These are phyloP conservation scores for Backusella psychrophila DNA, from an alignment of 192 early-diverging fungal genomes.

Conservation along the genomic window DNA sequence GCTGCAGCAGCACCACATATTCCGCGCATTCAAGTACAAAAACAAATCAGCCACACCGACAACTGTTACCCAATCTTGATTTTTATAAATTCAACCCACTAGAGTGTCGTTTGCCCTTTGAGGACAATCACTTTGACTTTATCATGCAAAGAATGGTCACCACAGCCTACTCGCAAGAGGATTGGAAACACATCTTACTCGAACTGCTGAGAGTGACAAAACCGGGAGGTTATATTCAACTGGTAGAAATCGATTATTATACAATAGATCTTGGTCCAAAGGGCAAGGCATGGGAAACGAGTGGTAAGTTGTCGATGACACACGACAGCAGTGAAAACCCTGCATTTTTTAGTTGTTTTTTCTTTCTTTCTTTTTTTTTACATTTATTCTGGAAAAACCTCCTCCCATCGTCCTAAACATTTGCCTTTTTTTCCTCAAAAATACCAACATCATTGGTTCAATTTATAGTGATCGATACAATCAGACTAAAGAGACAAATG, in stretches of 20 bases:
- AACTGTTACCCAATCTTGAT: slow-evolving; percentile 14
- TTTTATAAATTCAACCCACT: slow-evolving; percentile 6
- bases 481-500: not conserved
- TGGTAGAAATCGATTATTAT: slow-evolving; percentile 29
- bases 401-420: no score
- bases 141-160: slow-evolving; percentile 13
- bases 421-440: not conserved
- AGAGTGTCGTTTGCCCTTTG: slow-evolving; percentile 7
- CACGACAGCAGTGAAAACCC: no score
- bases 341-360: no score
- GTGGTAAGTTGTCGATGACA: not conserved
- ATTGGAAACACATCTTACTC: slow-evolving; percentile 7
- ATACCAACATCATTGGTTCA: not conserved
- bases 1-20: not conserved
- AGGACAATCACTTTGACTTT: slow-evolving; percentile 24
- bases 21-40: not conserved
- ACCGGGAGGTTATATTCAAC: slow-evolving; percentile 36
- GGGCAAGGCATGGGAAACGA: slow-evolving; percentile 4
- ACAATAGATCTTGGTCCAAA: not conserved
- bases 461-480: not conserved
- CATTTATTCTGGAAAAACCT: no score
- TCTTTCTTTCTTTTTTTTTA: no score
- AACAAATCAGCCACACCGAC: not conserved
- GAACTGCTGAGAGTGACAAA: slow-evolving; percentile 32
- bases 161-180: not conserved